Evolutionary conservation across 2,329 filamentous ascomycete species (phyloP).

Genomic region (Trichoderma sp.): DNA sequence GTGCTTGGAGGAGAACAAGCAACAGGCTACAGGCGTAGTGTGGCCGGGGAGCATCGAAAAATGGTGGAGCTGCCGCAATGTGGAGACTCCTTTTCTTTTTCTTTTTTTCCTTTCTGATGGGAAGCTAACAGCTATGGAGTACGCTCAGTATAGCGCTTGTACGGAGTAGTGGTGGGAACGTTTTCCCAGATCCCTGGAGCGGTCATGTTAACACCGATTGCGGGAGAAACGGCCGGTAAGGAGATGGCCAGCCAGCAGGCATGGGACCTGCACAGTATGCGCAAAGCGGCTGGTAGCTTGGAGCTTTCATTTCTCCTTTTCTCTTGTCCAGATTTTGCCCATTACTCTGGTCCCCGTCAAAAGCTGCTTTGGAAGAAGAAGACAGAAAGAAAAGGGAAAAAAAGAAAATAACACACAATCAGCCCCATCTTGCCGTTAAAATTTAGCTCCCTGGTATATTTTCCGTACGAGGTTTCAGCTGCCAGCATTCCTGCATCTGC

Average conservation of each 20-base stretch:
- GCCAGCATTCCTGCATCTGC: constrained; percentile 6
- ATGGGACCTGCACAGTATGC: constrained; percentile 18
- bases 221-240: constrained; percentile 16
- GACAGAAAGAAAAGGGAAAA: not conserved
- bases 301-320: not conserved
- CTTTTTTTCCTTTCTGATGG: constrained; percentile 2
- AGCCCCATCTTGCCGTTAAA: not conserved
- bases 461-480: constrained; percentile 21
- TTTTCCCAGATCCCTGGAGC: constrained; percentile 23
- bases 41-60: constrained; percentile 18
- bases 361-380: not conserved
- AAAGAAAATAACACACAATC: not conserved
- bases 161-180: not conserved
- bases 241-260: constrained; percentile 11
- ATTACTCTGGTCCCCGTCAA: not conserved
- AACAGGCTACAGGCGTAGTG: constrained; percentile 16
- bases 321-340: not conserved
- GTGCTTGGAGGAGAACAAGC: constrained; percentile 12
- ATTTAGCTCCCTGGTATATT: constrained; percentile 9
- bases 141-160: not conserved
- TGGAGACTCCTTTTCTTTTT: not conserved
- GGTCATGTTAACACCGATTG: constrained; percentile 26
- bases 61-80: constrained; percentile 19
- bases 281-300: not conserved
- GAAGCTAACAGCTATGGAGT: not conserved